phyloP scores from a whole-genome alignment of 805 yeast genomes.

The Yamadazyma kitorensis region DNA sequence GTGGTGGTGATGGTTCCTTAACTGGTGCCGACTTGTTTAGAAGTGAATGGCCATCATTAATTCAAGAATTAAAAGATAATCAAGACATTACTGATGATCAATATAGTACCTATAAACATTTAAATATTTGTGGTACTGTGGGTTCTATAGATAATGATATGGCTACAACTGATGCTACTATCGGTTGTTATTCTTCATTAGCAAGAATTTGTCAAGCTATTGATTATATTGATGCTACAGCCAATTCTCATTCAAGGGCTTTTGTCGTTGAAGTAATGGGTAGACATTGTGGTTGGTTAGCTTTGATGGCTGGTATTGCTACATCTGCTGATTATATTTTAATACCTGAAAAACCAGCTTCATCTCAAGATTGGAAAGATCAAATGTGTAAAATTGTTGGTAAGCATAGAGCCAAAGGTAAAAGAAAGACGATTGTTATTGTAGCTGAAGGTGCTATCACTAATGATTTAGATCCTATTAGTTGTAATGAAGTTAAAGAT shows the following conservation, averaged over 20 bases:
- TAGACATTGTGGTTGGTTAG: slow-evolving; percentile 99
- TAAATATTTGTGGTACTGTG: slow-evolving; percentile 89
- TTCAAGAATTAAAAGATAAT: slow-evolving; percentile 62
- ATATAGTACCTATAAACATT: slow-evolving; percentile 59
- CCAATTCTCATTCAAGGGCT: slow-evolving; percentile 94
- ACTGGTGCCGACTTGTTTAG: slow-evolving; percentile 97
- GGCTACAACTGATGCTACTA: slow-evolving; percentile 95
- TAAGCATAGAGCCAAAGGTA: slow-evolving; percentile 82
- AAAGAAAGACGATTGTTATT: slow-evolving; percentile 91
- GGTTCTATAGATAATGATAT: slow-evolving; percentile 98
- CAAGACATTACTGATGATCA: slow-evolving; percentile 58
- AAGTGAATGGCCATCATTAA: slow-evolving; percentile 88
- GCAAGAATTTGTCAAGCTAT: slow-evolving; percentile 92
- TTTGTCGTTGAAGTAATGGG: slow-evolving; percentile 99
- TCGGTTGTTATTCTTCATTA: slow-evolving; percentile 92
- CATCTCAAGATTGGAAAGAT: slow-evolving; percentile 69
- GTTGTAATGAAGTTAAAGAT: slow-evolving; percentile 76
- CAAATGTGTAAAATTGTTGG: slow-evolving; percentile 72
- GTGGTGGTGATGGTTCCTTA: slow-evolving; percentile 98
- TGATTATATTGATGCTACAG: slow-evolving; percentile 97
- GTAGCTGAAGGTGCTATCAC: slow-evolving; percentile 98
- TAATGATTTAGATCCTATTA: slow-evolving; percentile 72
- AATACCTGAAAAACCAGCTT: slow-evolving; percentile 92
- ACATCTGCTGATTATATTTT: slow-evolving; percentile 94
- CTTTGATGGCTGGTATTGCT: slow-evolving; percentile 94